phyloP scores from a whole-genome alignment of 371 early-diverging fungal genomes.

The Mortierella sp. region DNA sequence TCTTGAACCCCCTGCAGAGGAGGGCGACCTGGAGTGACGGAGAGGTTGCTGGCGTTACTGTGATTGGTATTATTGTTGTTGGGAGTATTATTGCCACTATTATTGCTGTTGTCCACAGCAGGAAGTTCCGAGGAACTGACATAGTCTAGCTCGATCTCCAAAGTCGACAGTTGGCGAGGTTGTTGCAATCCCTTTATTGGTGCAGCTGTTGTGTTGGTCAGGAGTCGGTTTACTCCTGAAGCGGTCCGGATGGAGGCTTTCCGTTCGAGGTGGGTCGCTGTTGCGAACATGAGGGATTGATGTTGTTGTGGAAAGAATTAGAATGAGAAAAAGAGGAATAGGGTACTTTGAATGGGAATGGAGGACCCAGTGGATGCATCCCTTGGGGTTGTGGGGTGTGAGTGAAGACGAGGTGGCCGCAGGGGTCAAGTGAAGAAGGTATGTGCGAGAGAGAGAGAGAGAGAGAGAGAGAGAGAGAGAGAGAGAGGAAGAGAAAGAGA shows the following conservation, averaged over 20 bases:
- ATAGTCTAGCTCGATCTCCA: slow-evolving; percentile 19
- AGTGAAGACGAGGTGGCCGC: background rate
- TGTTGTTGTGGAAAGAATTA: background rate
- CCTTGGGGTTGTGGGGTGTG: background rate
- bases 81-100: background rate
- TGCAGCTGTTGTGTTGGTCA: background rate
- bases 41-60: background rate
- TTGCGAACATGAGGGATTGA: slow-evolving; percentile 17
- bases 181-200: background rate
- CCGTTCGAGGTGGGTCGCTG: slow-evolving; percentile 26
- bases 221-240: background rate
- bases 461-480: background rate
- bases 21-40: background rate
- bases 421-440: background rate
- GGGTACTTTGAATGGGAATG: background rate
- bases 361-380: background rate
- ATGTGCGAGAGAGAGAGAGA: background rate
- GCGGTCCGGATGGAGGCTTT: slow-evolving; percentile 24
- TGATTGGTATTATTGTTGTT: background rate
- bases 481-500: background rate
- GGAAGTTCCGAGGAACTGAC: slow-evolving; percentile 1
- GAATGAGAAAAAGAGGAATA: background rate
- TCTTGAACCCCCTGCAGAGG: background rate
- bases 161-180: background rate
- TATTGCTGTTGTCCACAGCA: background rate